phyloP scores from a whole-genome alignment of 768 basidiomycete genomes.

The Serendipita sp. region DNA sequence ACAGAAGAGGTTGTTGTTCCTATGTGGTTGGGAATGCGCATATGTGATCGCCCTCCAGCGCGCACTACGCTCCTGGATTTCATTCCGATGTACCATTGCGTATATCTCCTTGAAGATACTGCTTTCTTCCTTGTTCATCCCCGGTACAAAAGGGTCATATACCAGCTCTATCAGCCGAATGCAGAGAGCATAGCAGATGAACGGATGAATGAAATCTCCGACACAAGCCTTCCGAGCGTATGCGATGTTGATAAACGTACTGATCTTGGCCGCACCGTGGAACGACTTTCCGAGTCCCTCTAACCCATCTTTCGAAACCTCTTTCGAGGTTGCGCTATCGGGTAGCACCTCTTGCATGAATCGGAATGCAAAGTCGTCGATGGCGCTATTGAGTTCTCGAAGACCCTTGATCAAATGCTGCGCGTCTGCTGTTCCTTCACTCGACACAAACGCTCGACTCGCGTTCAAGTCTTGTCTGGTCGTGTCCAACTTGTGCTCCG shows the following conservation, averaged over 20 bases:
- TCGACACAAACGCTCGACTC: neutral
- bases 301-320: neutral
- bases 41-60: neutral
- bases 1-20: neutral
- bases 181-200: neutral
- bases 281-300: neutral
- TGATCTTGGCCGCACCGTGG: neutral
- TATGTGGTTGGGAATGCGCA: neutral
- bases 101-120: neutral
- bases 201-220: constrained; percentile 2
- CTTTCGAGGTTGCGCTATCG: neutral
- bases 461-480: neutral
- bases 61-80: neutral
- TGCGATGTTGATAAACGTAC: neutral
- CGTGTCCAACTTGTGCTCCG: neutral
- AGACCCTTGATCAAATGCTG: neutral
- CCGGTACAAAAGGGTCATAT: neutral
- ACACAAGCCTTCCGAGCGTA: neutral
- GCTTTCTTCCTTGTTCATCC: neutral
- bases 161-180: neutral
- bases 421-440: neutral
- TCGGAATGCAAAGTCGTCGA: constrained; percentile 1
- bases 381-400: neutral
- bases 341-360: neutral
- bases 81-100: neutral